Base-by-base conservation (phyloP, 805 yeast species). In the Yarrowia porcina region DNA sequence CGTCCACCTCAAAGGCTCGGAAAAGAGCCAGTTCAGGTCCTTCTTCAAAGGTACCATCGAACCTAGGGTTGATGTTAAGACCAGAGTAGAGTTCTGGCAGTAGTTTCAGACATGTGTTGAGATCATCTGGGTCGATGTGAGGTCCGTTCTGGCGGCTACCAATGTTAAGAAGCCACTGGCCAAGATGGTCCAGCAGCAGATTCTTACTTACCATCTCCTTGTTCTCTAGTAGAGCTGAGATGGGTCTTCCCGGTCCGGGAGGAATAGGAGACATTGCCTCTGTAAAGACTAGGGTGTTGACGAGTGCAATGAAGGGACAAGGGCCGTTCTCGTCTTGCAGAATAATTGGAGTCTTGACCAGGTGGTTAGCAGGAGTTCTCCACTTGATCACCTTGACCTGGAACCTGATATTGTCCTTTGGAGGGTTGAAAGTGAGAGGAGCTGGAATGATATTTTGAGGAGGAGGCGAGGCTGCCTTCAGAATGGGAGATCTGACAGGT, bases 291-390 rank as follows among this genome's bases (percentile, higher is more conserved):
- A 92, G 71, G 0, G 90, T 82, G 71, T 92, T 92, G 54, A 84
- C 80, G 41, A 92, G 74, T 0, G 97, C 92, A 13, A 92, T 80
- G 38, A 92, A 73, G 1, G 96, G 96, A 71, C 97, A 91, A 0
- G 97, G 96, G 0, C 97, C 97, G 69, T 90, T 90, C 52, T 75
- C 78, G 66, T 89, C 89, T 75, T 91, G 97, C 20, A 90, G 73
- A 3, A 92, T 75, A 33, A 91, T 83, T 1, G 74, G 42, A 0
- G 61, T 36, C 18, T 64, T 64, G 39, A 41, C 49, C 28, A 56
- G 20, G 11, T 15, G 20, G 17, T 41, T 41, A 4, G 49, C 47
- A 3, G 61, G 61, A 2, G 49, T 41, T 15, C 61, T 18, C 61
- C 61, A 56, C 23, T 56, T 56, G 36, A 56, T 41, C 17, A 11